phyloP scores from a whole-genome alignment of 495 filamentous ascomycete genomes.

The Xanthoparmelia taractica region DNA sequence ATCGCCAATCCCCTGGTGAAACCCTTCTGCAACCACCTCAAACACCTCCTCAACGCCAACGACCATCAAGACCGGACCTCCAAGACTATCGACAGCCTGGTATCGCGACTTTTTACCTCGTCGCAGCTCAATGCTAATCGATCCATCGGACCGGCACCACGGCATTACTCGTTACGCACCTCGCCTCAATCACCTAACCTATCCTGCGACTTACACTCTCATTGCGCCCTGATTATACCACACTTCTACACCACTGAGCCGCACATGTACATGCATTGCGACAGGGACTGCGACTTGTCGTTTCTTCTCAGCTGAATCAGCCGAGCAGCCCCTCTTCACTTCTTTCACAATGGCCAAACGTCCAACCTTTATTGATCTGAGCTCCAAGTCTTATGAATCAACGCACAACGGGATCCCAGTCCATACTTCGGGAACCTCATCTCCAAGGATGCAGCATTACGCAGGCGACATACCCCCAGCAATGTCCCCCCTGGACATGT shows the following conservation, averaged over 20 bases:
- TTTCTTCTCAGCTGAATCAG: constrained; percentile 4
- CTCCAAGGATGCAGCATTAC: constrained; percentile 62
- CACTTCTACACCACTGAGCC: constrained; percentile 2
- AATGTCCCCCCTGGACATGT: constrained; percentile 88
- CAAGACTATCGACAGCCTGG: background rate
- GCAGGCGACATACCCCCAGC: constrained; percentile 86
- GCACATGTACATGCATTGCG: constrained; percentile 13
- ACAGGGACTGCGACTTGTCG: constrained; percentile 5
- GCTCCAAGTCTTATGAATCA: constrained; percentile 56
- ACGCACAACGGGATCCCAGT: constrained; percentile 30
- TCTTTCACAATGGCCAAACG: constrained; percentile 43
- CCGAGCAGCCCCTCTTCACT: background rate
- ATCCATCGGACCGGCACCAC: background rate
- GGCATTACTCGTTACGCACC: background rate
- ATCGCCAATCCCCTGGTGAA: constrained; percentile 14
- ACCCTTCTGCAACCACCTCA: constrained; percentile 9
- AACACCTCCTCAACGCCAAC: constrained; percentile 9
- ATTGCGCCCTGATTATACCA: constrained; percentile 13
- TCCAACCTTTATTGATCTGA: constrained; percentile 53
- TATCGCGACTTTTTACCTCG: background rate
- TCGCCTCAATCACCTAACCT: constrained; percentile 1
- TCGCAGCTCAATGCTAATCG: background rate
- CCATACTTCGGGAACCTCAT: constrained; percentile 45
- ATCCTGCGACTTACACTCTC: constrained; percentile 11
- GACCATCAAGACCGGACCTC: background rate